A percentile compares a stretch with the other conserved stretches of the same genome.
Conservation (phyloP, 805 yeast genomes). For the Candida berthetii region DNA sequence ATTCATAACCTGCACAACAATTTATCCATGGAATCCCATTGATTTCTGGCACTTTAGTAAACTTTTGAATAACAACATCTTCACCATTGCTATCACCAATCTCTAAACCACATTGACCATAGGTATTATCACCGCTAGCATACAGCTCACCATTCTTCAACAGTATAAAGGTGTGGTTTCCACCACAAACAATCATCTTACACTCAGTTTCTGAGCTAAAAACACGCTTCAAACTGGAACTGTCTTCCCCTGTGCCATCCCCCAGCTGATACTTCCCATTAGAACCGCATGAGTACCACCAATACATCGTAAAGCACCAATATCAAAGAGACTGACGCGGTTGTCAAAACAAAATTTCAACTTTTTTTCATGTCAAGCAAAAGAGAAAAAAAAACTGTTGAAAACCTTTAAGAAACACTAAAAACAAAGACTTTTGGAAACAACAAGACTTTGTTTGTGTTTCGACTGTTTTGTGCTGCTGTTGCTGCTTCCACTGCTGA, state of each 20-base stretch:
- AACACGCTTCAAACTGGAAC: constrained; percentile 19
- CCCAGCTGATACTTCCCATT: constrained; percentile 82
- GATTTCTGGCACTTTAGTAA: constrained; percentile 13
- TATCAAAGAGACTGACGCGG: background rate
- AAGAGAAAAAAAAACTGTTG: no score
- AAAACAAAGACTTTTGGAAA: background rate
- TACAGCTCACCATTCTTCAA: constrained; percentile 45
- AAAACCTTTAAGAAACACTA: no score
- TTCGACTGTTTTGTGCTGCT: background rate
- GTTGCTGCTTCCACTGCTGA: background rate
- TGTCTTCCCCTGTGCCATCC: constrained; percentile 44
- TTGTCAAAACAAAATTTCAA: background rate
- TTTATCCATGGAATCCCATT: constrained; percentile 30
- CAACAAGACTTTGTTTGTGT: no score
- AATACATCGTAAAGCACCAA: constrained; percentile 4
- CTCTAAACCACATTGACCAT: constrained; percentile 50
- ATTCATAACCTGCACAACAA: constrained; percentile 80
- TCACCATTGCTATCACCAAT: constrained; percentile 1
- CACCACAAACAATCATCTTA: constrained; percentile 61
- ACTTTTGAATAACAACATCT: constrained; percentile 5
- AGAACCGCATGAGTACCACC: constrained; percentile 65
- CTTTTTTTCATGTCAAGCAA: no score
- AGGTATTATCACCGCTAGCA: constrained; percentile 52
- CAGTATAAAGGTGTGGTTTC: constrained; percentile 74
- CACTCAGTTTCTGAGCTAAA: constrained; percentile 19